Percentiles rank a stretch among this genome's conserved stretches.
Evolutionary conservation across 768 basidiomycete species (phyloP).

Genomic region (Coprinopsis marcescibilis): DNA sequence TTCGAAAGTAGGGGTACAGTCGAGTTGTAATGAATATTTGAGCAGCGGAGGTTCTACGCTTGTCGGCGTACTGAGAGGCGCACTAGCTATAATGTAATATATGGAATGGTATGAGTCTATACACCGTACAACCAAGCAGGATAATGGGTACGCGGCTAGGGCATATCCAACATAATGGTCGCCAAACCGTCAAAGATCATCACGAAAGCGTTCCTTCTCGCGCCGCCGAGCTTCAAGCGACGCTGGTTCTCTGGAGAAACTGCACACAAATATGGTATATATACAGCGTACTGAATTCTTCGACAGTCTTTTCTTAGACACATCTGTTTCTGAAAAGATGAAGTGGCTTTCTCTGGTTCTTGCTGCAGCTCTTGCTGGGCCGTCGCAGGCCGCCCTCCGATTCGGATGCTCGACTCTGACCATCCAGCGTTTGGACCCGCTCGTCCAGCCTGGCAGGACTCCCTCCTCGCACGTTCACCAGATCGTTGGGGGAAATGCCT

Average conservation of each 20-base stretch:
- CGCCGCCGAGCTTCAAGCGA: constrained; percentile 9
- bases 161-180: not conserved
- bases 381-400: constrained; percentile 8
- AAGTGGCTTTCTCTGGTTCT: constrained; percentile 7
- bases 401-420: constrained; percentile 10
- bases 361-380: constrained; percentile 2
- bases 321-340: constrained; percentile 4
- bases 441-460: constrained; percentile 6
- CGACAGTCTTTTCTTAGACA: not conserved
- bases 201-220: not conserved
- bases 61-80: too few relatives aligned
- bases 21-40: too few relatives aligned
- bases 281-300: too few relatives aligned
- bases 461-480: constrained; percentile 9
- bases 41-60: too few relatives aligned
- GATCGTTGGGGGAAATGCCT: constrained; percentile 9
- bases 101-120: too few relatives aligned
- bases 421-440: constrained; percentile 9
- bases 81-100: too few relatives aligned
- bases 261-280: not conserved
- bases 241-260: not conserved
- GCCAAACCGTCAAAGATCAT: too few relatives aligned
- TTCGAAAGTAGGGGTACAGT: too few relatives aligned
- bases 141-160: not conserved
- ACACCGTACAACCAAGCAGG: too few relatives aligned